A percentile compares a stretch with the other conserved stretches of the same genome.
These are phyloP conservation scores for Graphilbum ipis-grandicollis DNA, from an alignment of 2,329 filamentous ascomycete genomes.

Conservation along the genomic window DNA sequence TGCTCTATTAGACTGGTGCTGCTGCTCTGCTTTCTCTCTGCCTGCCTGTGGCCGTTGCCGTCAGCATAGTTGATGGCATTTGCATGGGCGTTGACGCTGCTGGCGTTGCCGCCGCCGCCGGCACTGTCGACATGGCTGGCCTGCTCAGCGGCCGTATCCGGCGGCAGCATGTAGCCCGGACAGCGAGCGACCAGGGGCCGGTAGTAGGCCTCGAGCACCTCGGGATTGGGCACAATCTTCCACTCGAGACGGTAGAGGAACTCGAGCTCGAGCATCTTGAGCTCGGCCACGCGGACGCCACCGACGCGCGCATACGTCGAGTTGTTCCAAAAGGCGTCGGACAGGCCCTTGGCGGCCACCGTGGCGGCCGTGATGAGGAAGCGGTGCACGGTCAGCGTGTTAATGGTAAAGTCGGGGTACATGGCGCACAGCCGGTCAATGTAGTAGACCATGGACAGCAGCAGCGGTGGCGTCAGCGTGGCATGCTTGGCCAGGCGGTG, in stretches of 20 bases:
- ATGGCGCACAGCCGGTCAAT: constrained; percentile 87
- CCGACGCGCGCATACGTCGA: constrained; percentile 89
- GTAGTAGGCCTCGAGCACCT: constrained; percentile 88
- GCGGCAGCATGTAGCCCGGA: constrained; percentile 35
- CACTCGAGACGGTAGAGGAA: constrained; percentile 87
- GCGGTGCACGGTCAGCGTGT: constrained; percentile 87
- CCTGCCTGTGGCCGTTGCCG: too few relatives aligned
- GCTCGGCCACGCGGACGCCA: constrained; percentile 74
- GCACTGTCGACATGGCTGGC: constrained; percentile 11
- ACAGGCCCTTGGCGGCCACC: constrained; percentile 88
- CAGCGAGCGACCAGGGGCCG: constrained; percentile 60
- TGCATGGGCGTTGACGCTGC: background rate
- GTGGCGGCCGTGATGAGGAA: constrained; percentile 94
- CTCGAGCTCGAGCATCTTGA: constrained; percentile 83
- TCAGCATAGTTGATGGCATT: too few relatives aligned
- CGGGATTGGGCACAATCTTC: constrained; percentile 91
- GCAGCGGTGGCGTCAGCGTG: constrained; percentile 76
- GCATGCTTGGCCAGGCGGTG: constrained; percentile 86
- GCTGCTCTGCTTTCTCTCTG: constrained; percentile 3
- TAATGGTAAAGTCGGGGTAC: constrained; percentile 91
- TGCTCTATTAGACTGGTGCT: constrained; percentile 6
- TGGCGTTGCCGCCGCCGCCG: background rate
- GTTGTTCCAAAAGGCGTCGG: constrained; percentile 97
- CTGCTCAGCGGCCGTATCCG: constrained; percentile 11
- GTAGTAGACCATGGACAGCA: constrained; percentile 98